Conservation (phyloP, 176 grass and related monocot genomes). For the Rhynchospora tenuis region DNA sequence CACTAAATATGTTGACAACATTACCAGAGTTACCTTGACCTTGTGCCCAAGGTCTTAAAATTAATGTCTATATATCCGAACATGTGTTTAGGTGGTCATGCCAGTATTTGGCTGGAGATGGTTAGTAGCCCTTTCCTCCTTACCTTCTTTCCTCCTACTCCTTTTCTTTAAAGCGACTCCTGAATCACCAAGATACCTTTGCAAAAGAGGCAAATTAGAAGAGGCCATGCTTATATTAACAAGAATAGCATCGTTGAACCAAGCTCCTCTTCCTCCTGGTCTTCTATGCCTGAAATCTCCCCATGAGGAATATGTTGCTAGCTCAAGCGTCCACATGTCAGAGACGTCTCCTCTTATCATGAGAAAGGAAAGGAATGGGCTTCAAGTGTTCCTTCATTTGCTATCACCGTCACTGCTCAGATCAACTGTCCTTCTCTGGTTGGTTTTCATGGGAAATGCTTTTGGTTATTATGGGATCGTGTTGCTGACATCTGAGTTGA, state of each 20-base stretch:
- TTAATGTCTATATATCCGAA: too few species aligned
- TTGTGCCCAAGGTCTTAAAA: not conserved
- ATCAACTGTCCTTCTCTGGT: slow-evolving; percentile 62
- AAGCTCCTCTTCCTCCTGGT: slow-evolving; percentile 40
- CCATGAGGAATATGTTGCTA: slow-evolving; percentile 12
- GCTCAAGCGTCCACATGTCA: not conserved
- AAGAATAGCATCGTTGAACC: slow-evolving; percentile 60
- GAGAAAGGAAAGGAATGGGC: not conserved
- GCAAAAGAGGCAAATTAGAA: slow-evolving; percentile 33
- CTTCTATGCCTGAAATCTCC: slow-evolving; percentile 27
- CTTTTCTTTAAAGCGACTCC: slow-evolving; percentile 46
- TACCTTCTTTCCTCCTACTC: slow-evolving; percentile 53
- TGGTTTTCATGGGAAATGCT: slow-evolving; percentile 44
- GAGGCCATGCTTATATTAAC: slow-evolving; percentile 50
- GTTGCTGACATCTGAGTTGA: slow-evolving; percentile 60
- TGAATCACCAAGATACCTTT: slow-evolving; percentile 81
- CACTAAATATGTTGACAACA: too few species aligned
- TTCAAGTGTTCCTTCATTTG: slow-evolving; percentile 33
- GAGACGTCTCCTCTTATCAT: slow-evolving; percentile 37
- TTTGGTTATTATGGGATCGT: slow-evolving; percentile 72
- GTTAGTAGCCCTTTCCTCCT: slow-evolving; percentile 45
- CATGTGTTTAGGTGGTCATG: slow-evolving; percentile 24
- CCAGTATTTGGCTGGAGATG: slow-evolving; percentile 65
- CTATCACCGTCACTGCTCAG: slow-evolving; percentile 37
- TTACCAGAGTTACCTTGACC: too few species aligned